Percentiles rank a stretch among this genome's conserved stretches.
phyloP scores from a whole-genome alignment of 257 asterid genomes.

The Plantago ovata region DNA sequence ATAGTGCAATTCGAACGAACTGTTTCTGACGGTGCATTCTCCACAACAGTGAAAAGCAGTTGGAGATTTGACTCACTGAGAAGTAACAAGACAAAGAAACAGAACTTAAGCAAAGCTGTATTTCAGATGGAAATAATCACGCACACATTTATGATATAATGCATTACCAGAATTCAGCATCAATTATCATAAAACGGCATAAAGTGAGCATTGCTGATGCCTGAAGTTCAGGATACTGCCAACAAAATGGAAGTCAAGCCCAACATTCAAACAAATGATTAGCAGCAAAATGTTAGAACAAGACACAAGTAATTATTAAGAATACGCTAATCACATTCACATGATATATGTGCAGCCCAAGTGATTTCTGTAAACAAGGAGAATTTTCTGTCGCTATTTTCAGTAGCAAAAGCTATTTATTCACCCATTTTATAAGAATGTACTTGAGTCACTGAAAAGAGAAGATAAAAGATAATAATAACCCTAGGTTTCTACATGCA shows the following conservation, averaged over 20 bases:
- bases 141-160: conserved; percentile 7
- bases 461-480: neutral
- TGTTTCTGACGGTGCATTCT: conserved; percentile 80
- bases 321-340: conserved; percentile 8
- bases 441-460: too few species aligned
- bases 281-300: conserved; percentile 9
- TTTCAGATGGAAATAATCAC: neutral
- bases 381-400: neutral
- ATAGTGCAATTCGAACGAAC: conserved; percentile 96
- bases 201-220: conserved; percentile 94
- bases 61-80: conserved; percentile 85
- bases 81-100: conserved; percentile 19
- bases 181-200: conserved; percentile 86
- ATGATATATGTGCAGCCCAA: conserved; percentile 2
- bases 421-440: neutral
- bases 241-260: conserved; percentile 27
- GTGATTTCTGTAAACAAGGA: neutral
- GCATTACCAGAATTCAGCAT: conserved; percentile 82
- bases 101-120: conserved; percentile 13
- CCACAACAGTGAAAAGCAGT: conserved; percentile 97
- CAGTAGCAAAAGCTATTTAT: neutral
- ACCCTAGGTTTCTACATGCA: neutral
- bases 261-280: conserved; percentile 22
- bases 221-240: conserved; percentile 82
- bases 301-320: conserved; percentile 7